These are phyloP conservation scores for Adansonia madagascariensis DNA, from an alignment of 441 rosid genomes.

Conservation along the genomic window DNA sequence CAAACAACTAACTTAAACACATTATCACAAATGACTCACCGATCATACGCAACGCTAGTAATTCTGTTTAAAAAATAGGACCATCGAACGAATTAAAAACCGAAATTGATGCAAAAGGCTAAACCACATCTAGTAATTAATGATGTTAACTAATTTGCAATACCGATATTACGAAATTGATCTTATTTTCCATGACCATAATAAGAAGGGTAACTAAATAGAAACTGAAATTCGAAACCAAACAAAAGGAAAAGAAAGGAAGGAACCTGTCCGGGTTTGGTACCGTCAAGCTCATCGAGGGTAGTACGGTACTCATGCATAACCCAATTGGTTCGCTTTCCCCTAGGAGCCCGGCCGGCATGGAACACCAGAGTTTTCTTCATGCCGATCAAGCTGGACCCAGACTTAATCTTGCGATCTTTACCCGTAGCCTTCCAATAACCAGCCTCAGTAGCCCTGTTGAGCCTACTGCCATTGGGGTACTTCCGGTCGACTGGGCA, in stretches of 20 bases:
- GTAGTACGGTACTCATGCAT: constrained; percentile 4
- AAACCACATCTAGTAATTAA: background rate
- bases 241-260: background rate
- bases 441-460: background rate
- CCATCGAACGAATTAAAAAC: too few relatives aligned
- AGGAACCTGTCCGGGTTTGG: background rate
- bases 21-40: too few relatives aligned
- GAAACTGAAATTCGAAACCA: background rate
- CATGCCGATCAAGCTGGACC: constrained; percentile 9
- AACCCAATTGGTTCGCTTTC: constrained; percentile 4
- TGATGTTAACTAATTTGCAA: background rate
- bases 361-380: background rate
- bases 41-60: too few relatives aligned
- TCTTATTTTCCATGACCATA: background rate
- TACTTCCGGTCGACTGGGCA: background rate
- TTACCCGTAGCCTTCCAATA: constrained; percentile 17
- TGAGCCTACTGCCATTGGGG: background rate
- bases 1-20: too few relatives aligned
- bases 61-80: too few relatives aligned
- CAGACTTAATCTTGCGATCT: constrained; percentile 14
- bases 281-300: background rate
- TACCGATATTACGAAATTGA: background rate
- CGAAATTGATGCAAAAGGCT: too few relatives aligned
- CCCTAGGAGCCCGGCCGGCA: background rate
- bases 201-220: too few relatives aligned